Conservation (phyloP, 305 asterid genomes). For the Fraxinus floribunda region DNA sequence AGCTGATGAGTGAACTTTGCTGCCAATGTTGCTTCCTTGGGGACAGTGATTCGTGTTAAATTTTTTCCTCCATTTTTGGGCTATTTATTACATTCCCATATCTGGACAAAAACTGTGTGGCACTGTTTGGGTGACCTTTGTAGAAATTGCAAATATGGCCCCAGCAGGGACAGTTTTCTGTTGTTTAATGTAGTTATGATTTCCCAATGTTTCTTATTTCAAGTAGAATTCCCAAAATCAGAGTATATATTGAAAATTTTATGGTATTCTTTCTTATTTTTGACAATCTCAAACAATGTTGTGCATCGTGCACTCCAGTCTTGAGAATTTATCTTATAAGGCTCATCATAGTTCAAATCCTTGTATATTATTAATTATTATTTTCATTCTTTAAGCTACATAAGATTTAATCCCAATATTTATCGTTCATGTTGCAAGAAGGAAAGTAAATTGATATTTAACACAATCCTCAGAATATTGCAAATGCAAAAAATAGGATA, state of each 20-base stretch:
- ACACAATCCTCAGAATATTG: not conserved
- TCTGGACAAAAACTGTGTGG: constrained; percentile 34
- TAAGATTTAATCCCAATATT: not conserved
- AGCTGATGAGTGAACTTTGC: constrained; percentile 28
- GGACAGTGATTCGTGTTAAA: constrained; percentile 34
- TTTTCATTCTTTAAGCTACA: not conserved
- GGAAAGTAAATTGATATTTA: not conserved
- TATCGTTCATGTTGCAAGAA: not conserved
- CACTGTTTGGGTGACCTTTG: constrained; percentile 41
- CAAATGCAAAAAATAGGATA: not conserved
- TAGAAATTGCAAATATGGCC: constrained; percentile 51
- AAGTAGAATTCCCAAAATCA: constrained; percentile 21
- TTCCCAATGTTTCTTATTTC: constrained; percentile 10
- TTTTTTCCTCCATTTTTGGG: constrained; percentile 46
- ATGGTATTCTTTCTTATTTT: constrained; percentile 10
- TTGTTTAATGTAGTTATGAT: constrained; percentile 2
- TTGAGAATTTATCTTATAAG: not conserved
- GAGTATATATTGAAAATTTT: constrained; percentile 10
- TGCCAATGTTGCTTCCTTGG: constrained; percentile 40
- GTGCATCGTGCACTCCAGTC: not conserved
- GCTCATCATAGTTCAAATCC: not conserved
- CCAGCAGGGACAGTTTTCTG: constrained; percentile 25
- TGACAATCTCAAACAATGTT: not conserved
- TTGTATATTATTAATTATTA: not conserved
- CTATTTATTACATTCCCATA: constrained; percentile 41